phyloP scores from a whole-genome alignment of 2,329 filamentous ascomycete genomes.

The Leptographium procerum region DNA sequence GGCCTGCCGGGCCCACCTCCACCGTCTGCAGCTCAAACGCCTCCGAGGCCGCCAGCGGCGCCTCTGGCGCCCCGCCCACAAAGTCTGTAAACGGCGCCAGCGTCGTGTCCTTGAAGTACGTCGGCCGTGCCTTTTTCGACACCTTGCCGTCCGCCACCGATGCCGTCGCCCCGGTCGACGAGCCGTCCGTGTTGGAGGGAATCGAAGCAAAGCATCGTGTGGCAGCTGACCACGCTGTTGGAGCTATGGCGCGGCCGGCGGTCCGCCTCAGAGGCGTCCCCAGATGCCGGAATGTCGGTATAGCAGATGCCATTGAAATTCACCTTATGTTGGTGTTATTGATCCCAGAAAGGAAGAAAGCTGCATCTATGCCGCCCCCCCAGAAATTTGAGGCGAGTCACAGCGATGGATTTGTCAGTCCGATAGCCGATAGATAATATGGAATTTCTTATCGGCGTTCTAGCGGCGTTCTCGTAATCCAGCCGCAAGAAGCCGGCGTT shows the following conservation, averaged over 20 bases:
- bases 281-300: constrained; percentile 6
- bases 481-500: neutral
- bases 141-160: constrained; percentile 8
- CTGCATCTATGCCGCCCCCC: no score
- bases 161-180: constrained; percentile 22
- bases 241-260: constrained; percentile 1
- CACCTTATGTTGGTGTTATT: neutral
- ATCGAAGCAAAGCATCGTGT: neutral
- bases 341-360: no score
- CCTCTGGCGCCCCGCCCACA: constrained; percentile 28
- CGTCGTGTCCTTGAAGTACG: constrained; percentile 49
- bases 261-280: constrained; percentile 9
- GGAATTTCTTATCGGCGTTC: neutral
- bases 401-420: neutral
- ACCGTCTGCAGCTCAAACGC: constrained; percentile 51
- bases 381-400: neutral
- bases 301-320: neutral
- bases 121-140: constrained; percentile 23
- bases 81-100: constrained; percentile 50
- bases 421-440: neutral
- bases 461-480: neutral
- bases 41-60: constrained; percentile 37
- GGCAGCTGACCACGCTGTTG: neutral
- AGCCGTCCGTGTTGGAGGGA: neutral
- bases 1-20: constrained; percentile 51